These are phyloP conservation scores for Aspergillus leporis DNA, from an alignment of 495 filamentous ascomycete genomes.

Conservation along the genomic window DNA sequence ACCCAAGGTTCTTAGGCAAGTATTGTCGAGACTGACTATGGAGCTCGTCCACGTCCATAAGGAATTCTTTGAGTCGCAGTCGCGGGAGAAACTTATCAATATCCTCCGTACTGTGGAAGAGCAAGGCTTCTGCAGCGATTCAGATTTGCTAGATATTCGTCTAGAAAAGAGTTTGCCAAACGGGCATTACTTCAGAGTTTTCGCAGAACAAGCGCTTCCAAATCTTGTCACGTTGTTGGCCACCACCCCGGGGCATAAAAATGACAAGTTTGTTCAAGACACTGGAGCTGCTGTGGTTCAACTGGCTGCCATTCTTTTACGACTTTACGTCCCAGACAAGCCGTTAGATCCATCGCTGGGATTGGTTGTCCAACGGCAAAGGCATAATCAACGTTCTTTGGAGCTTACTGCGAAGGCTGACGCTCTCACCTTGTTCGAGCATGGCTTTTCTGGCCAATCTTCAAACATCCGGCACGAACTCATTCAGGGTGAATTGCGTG, in stretches of 20 bases:
- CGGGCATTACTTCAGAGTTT: conserved; percentile 37
- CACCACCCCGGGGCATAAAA: conserved; percentile 5
- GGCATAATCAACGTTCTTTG: conserved; percentile 56
- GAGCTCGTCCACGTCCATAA: conserved; percentile 48
- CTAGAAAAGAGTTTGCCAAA: conserved; percentile 27
- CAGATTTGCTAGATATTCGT: conserved; percentile 14
- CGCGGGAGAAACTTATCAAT: conserved; percentile 27
- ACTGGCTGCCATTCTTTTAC: conserved; percentile 51
- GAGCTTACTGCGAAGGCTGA: conserved; percentile 57
- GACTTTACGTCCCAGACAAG: conserved; percentile 82
- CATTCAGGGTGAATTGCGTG: conserved; percentile 56
- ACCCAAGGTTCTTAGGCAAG: conserved; percentile 43
- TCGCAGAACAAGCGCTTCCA: conserved; percentile 36
- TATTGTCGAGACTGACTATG: conserved; percentile 48
- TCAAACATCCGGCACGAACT: conserved; percentile 62
- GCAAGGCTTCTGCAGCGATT: conserved; percentile 17
- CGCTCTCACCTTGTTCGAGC: conserved; percentile 64
- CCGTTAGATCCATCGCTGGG: conserved; percentile 83
- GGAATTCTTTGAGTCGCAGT: conserved; percentile 37
- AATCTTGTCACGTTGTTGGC: conserved; percentile 32
- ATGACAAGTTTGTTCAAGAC: conserved; percentile 20
- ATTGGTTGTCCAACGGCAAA: conserved; percentile 67
- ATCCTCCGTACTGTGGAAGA: conserved; percentile 30
- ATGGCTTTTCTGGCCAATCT: conserved; percentile 64
- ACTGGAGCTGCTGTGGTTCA: conserved; percentile 39